These are phyloP conservation scores for Fusarium sulawesiense DNA, from an alignment of 2,329 filamentous ascomycete genomes.

Conservation along the genomic window DNA sequence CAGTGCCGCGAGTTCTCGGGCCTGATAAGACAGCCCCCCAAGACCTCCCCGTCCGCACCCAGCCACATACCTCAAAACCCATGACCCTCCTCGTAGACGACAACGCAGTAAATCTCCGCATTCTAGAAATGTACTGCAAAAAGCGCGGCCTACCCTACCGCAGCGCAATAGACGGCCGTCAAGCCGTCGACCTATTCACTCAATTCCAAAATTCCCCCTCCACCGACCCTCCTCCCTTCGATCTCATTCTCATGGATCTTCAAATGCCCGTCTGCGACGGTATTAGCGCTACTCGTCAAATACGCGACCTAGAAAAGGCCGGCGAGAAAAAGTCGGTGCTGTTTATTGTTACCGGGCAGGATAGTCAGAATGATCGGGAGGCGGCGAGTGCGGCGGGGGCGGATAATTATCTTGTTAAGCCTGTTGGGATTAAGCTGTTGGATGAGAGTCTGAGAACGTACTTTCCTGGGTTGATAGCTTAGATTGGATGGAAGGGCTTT, in stretches of 20 bases:
- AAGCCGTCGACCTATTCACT: conserved; percentile 54
- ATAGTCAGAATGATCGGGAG: conserved; percentile 37
- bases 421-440: conserved; percentile 37
- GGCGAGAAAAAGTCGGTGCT: conserved; percentile 26
- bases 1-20: background rate
- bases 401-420: conserved; percentile 44
- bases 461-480: conserved; percentile 29
- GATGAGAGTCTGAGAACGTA: conserved; percentile 29
- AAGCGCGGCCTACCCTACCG: conserved; percentile 56
- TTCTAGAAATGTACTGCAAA: conserved; percentile 60
- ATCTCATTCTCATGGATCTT: conserved; percentile 46
- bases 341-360: conserved; percentile 47
- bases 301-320: conserved; percentile 39
- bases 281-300: conserved; percentile 44
- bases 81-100: conserved; percentile 58
- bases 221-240: conserved; percentile 11
- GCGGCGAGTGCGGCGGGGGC: conserved; percentile 37
- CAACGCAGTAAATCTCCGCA: conserved; percentile 61
- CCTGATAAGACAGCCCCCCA: background rate
- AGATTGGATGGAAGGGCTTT: background rate
- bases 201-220: conserved; percentile 28
- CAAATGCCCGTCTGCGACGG: conserved; percentile 49
- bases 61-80: conserved; percentile 24
- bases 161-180: conserved; percentile 56
- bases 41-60: background rate